Base-by-base conservation (phyloP, 2,329 filamentous ascomycete genomes). In the Aureobasidium sp. region DNA sequence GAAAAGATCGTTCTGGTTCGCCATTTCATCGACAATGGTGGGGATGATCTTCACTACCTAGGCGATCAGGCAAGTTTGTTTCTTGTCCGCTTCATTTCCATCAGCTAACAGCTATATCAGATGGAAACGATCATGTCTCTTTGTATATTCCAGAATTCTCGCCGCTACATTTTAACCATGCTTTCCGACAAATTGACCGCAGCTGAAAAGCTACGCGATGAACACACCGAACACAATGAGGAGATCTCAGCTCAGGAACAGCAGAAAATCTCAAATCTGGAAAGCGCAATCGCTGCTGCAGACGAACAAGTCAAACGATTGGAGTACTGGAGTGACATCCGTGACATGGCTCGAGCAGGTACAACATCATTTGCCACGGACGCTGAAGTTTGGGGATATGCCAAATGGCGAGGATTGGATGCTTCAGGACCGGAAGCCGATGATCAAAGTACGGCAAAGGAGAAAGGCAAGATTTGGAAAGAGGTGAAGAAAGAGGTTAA, bases 141-240 rank as follows among this genome's bases (percentile, higher is more conserved):
- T 66, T 93, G 98, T 73, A 85, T 99, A 25, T 99, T 97, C 76
- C 95, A 98, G 77, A 90, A 91, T 23, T 97, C 95, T 3, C 88
- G 95, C 29, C 89, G 91, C 68, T 88, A 94, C 66, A 84, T 98
- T 5, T 84, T 98, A 20, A 84, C 88, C 23, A 87, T 89, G 59
- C 81, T 99, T 54, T 90, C 74, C 29, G 67, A 87, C n/a, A 83
- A 88, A 16, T 84, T 91, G 69, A 86, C 92, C 55, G 80, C 85
- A 69, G 76, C 84, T 29, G 78, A 83, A 65, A 79, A 82, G 38
- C 82, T 87, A 69, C 81, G 84, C 20, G 78, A 86, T 66, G 78
- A 81, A 66, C 80, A 84, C 47, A 75, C 80, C 18, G 71, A 78
- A 15, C 71, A 78, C 9, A 69, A 72, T 33, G 65, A 70, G n/a